phyloP scores from a whole-genome alignment of 495 filamentous ascomycete genomes.

The Terfezia boudieri region DNA sequence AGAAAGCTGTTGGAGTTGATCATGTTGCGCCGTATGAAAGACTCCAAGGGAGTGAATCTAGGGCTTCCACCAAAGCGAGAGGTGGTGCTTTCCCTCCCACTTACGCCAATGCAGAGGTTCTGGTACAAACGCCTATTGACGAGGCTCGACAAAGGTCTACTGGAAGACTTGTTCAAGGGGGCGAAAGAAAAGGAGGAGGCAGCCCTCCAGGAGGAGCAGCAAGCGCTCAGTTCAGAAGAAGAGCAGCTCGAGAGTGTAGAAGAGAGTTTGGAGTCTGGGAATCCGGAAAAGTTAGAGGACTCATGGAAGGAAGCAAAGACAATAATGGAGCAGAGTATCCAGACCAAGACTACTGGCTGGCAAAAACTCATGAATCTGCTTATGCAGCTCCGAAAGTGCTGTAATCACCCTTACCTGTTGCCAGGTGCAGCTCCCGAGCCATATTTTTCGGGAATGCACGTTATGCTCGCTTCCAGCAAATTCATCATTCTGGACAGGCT shows the following conservation, averaged over 20 bases:
- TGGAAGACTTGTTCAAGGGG: constrained; percentile 32
- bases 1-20: constrained; percentile 32
- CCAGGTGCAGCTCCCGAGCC: constrained; percentile 30
- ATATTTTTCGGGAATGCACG: constrained; percentile 26
- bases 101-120: constrained; percentile 37
- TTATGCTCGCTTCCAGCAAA: constrained; percentile 37
- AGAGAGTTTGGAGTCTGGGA: constrained; percentile 3
- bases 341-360: constrained; percentile 24
- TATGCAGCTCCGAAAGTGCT: constrained; percentile 43
- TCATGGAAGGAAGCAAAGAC: constrained; percentile 19
- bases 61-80: constrained; percentile 38
- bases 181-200: constrained; percentile 27
- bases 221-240: neutral
- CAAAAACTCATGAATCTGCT: constrained; percentile 38
- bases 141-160: constrained; percentile 27
- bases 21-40: constrained; percentile 43
- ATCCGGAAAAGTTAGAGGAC: constrained; percentile 1
- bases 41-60: constrained; percentile 34
- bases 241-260: neutral
- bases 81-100: constrained; percentile 35
- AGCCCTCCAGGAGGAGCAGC: constrained; percentile 16
- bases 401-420: constrained; percentile 39
- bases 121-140: constrained; percentile 42
- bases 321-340: constrained; percentile 22
- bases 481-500: constrained; percentile 43